These are phyloP conservation scores for Kwoniella sp. DNA, from an alignment of 768 basidiomycete species.

Conservation along the genomic window DNA sequence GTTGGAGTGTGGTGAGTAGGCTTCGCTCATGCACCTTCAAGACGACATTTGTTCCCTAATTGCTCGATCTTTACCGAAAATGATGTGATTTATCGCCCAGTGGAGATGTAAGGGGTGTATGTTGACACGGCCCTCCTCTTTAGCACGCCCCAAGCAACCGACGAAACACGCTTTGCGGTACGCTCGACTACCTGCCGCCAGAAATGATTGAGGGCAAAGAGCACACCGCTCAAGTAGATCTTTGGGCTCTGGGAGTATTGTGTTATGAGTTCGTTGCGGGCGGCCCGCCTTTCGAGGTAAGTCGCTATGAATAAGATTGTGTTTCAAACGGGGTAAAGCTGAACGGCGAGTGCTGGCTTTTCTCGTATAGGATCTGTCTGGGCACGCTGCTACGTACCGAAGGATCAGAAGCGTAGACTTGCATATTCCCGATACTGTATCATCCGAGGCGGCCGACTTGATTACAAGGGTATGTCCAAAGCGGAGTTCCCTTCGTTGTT, in stretches of 20 bases:
- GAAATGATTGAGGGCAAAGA: slow-evolving; percentile 96
- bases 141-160: slow-evolving; percentile 82
- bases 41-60: no score
- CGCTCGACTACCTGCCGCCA: slow-evolving; percentile 93
- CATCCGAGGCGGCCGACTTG: slow-evolving; percentile 69
- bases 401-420: slow-evolving; percentile 72
- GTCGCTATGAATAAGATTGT: background rate
- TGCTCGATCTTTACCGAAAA: no score
- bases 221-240: slow-evolving; percentile 87
- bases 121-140: background rate
- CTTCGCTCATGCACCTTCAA: no score
- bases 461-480: slow-evolving; percentile 66
- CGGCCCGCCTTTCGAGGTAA: slow-evolving; percentile 74
- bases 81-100: no score
- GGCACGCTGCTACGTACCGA: slow-evolving; percentile 74
- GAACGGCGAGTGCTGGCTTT: background rate
- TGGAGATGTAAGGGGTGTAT: background rate
- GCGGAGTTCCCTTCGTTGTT: background rate
- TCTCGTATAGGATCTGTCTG: slow-evolving; percentile 31
- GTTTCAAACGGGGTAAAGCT: background rate
- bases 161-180: slow-evolving; percentile 88
- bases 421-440: slow-evolving; percentile 64
- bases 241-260: slow-evolving; percentile 96
- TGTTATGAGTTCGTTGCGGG: slow-evolving; percentile 93
- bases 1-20: slow-evolving; percentile 69